Conservation (phyloP, 1,284 basidiomycete genomes). For the Ceratobasidium sp. region DNA sequence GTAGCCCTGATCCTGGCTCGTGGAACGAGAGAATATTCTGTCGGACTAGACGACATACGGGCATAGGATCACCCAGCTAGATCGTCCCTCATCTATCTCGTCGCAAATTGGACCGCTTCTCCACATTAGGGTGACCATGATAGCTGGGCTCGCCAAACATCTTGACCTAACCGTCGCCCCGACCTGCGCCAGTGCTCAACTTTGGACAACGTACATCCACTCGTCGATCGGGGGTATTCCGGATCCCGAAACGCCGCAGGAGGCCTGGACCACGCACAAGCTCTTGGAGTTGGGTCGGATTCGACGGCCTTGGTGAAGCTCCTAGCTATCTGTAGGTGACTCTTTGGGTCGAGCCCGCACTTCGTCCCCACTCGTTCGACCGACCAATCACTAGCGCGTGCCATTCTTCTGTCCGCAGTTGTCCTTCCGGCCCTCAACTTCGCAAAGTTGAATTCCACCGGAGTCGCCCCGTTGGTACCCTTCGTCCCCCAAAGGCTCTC, state of each 20-base stretch:
- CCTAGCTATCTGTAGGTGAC: background rate
- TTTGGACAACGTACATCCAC: slow-evolving; percentile 19
- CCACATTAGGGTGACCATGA: too few species aligned
- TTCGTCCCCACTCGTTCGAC: background rate
- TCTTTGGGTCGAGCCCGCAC: background rate
- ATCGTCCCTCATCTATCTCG: too few species aligned
- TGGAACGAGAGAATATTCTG: too few species aligned
- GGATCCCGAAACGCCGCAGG: background rate
- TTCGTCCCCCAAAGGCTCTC: slow-evolving; percentile 14
- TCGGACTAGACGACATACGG: too few species aligned
- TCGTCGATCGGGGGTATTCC: background rate
- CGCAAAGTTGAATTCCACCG: background rate
- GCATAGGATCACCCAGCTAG: too few species aligned
- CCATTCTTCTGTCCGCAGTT: slow-evolving; percentile 7
- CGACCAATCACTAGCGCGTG: slow-evolving; percentile 21
- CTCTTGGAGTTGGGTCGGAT: slow-evolving; percentile 28
- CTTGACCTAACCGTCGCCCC: slow-evolving; percentile 6
- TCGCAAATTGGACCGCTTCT: too few species aligned
- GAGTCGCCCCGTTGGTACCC: slow-evolving; percentile 15
- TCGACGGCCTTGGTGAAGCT: background rate
- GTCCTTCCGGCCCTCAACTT: slow-evolving; percentile 6
- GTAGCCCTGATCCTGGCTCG: too few species aligned
- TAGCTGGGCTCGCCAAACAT: too few species aligned
- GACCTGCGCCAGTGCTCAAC: slow-evolving; percentile 19
- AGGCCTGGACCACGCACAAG: slow-evolving; percentile 20